Evolutionary conservation across 805 yeast species (phyloP).

Genomic region (Zygosaccharomyces bisporus): DNA sequence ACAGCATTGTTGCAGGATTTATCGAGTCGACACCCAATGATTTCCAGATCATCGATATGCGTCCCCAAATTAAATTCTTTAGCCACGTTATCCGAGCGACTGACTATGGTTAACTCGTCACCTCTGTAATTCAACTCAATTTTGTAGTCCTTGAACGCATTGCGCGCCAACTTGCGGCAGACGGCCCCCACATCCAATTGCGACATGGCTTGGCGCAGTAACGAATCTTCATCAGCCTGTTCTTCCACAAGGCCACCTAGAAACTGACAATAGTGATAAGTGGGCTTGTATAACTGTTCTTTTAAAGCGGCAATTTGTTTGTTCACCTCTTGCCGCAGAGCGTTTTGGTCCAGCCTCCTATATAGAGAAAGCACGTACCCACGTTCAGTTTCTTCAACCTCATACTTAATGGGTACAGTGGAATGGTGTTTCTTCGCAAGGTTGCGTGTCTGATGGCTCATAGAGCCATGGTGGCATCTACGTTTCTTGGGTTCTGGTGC

Average conservation of each 20-base stretch:
- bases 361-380: constrained; percentile 19
- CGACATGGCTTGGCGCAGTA: constrained; percentile 19
- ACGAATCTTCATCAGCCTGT: constrained; percentile 20
- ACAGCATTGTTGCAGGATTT: constrained; percentile 17
- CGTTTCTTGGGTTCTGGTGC: constrained; percentile 17
- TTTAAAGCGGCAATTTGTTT: constrained; percentile 16
- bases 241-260: constrained; percentile 33
- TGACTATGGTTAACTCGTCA: constrained; percentile 20
- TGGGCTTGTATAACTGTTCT: constrained; percentile 22
- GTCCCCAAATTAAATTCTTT: constrained; percentile 23
- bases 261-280: constrained; percentile 25
- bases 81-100: constrained; percentile 21
- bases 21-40: constrained; percentile 25
- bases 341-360: constrained; percentile 21
- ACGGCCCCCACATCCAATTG: constrained; percentile 22
- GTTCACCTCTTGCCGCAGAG: constrained; percentile 21
- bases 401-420: constrained; percentile 12
- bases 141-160: constrained; percentile 28
- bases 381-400: constrained; percentile 16
- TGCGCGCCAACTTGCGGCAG: constrained; percentile 24
- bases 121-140: constrained; percentile 30
- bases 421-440: constrained; percentile 2
- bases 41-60: constrained; percentile 24
- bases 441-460: constrained; percentile 3
- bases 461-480: constrained; percentile 8